phyloP scores from a whole-genome alignment of 805 yeast genomes.

The Sugiyamaella qingdaonensis region DNA sequence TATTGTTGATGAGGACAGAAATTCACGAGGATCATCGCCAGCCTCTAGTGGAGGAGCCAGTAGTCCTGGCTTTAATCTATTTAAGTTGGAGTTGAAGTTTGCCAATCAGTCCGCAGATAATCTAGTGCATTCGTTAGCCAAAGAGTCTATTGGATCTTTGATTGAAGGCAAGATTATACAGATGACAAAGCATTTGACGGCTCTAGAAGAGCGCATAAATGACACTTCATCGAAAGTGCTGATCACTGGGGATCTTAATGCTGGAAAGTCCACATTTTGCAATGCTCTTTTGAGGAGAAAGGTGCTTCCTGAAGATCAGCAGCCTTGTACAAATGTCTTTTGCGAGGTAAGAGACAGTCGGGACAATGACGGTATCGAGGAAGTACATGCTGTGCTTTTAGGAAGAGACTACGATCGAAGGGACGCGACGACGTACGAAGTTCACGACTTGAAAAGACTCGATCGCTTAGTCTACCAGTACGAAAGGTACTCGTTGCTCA shows the following conservation, averaged over 20 bases:
- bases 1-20: neutral
- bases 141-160: constrained; percentile 61
- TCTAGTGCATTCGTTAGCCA: constrained; percentile 56
- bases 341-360: constrained; percentile 88
- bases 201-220: constrained; percentile 77
- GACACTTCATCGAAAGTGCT: constrained; percentile 91
- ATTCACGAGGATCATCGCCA: neutral
- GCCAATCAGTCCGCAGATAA: constrained; percentile 40
- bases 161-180: constrained; percentile 64
- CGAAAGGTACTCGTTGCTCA: constrained; percentile 66
- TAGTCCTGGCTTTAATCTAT: constrained; percentile 46
- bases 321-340: constrained; percentile 94
- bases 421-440: constrained; percentile 64
- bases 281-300: constrained; percentile 77
- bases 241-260: constrained; percentile 93
- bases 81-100: constrained; percentile 59
- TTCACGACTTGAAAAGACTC: constrained; percentile 50
- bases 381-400: constrained; percentile 82
- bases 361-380: constrained; percentile 71
- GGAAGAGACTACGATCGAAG: constrained; percentile 42
- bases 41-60: neutral
- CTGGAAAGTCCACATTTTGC: constrained; percentile 95
- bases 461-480: constrained; percentile 68
- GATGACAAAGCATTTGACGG: constrained; percentile 60
- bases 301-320: constrained; percentile 91